Conservation (phyloP, 495 filamentous ascomycete species). For the Pyronema omphalodes region DNA sequence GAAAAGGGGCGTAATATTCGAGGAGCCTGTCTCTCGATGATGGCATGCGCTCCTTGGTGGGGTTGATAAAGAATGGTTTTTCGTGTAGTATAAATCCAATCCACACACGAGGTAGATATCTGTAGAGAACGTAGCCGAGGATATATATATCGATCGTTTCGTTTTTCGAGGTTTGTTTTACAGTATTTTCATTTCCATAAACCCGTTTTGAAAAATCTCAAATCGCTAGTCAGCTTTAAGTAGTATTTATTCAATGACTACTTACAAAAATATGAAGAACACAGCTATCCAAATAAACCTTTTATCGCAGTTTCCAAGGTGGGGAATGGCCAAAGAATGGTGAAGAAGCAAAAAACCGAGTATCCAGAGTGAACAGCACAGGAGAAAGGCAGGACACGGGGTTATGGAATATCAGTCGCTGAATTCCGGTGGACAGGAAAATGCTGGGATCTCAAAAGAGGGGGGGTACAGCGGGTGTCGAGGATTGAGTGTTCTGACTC, state of each 20-base stretch:
- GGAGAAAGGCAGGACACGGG: not conserved
- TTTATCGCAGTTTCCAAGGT: not conserved
- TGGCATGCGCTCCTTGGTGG: slow-evolving; percentile 1
- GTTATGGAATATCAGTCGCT: not conserved
- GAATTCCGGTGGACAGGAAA: not conserved
- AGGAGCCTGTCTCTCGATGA: slow-evolving; percentile 5
- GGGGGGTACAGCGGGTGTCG: too few species aligned
- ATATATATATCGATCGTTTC: not conserved
- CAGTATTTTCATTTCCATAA: not conserved
- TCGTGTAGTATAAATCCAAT: not conserved
- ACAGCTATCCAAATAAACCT: not conserved
- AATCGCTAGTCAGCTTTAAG: not conserved
- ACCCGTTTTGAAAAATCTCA: not conserved
- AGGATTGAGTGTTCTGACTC: not conserved
- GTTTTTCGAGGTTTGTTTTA: not conserved
- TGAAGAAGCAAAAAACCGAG: not conserved
- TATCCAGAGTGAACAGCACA: not conserved
- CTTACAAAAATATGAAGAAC: not conserved
- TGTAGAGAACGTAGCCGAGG: not conserved
- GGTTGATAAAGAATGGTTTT: not conserved
- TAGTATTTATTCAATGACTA: not conserved
- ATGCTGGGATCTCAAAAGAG: not conserved
- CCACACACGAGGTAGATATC: not conserved
- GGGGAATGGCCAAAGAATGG: not conserved
- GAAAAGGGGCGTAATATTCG: not conserved